phyloP scores from a whole-genome alignment of 1,284 basidiomycete species.

The Ganoderma sinense region DNA sequence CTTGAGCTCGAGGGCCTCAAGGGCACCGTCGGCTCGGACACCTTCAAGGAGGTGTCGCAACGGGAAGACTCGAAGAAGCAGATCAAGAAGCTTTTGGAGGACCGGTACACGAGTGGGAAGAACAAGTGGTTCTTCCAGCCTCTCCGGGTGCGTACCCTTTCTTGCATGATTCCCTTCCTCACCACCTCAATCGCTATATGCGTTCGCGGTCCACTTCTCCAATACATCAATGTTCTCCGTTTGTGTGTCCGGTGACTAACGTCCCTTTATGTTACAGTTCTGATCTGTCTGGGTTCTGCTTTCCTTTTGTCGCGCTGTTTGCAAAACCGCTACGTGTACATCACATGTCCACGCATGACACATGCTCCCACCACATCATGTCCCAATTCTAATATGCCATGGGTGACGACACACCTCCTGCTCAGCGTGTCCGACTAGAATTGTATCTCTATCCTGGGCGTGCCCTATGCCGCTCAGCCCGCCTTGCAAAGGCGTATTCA shows the following conservation, averaged over 20 bases:
- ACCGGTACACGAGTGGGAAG: conserved; percentile 89
- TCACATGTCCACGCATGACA: conserved; percentile 32
- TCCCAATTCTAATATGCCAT: conserved; percentile 29
- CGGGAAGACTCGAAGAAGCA: conserved; percentile 94
- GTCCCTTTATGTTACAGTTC: conserved; percentile 17
- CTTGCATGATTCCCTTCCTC: not conserved
- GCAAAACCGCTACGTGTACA: conserved; percentile 34
- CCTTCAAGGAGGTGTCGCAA: conserved; percentile 95
- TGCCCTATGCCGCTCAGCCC: too few relatives aligned
- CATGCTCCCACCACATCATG: conserved; percentile 28
- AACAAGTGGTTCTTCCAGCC: conserved; percentile 96
- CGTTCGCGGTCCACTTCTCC: not conserved
- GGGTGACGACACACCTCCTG: conserved; percentile 19
- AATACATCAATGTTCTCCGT: not conserved
- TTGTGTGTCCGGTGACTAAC: conserved; percentile 7
- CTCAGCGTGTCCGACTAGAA: not conserved
- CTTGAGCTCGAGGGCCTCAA: conserved; percentile 94
- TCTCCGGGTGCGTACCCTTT: conserved; percentile 65
- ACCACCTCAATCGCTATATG: not conserved
- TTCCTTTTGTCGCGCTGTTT: conserved; percentile 22
- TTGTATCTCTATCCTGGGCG: not conserved
- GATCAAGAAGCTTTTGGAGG: conserved; percentile 95
- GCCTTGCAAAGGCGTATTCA: not conserved
- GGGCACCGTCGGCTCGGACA: conserved; percentile 82
- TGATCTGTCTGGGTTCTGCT: conserved; percentile 25